Percentiles rank a stretch among this genome's conserved stretches.
phyloP scores from a whole-genome alignment of 139 green algal genomes.

The Chlamydomonas incerta region DNA sequence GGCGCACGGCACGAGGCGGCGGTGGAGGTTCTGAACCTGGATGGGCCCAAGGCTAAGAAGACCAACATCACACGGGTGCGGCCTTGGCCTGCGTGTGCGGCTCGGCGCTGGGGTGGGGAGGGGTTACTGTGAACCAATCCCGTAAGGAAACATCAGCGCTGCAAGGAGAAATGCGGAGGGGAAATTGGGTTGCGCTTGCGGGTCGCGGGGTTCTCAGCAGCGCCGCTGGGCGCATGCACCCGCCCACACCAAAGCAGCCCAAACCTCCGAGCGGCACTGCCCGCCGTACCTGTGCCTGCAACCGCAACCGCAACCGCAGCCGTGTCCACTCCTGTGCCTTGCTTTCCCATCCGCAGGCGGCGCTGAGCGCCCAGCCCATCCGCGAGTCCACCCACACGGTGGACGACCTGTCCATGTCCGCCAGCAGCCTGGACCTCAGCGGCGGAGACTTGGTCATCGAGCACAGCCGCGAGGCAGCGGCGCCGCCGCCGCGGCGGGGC shows the following conservation, averaged over 20 bases:
- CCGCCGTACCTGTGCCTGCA: no score
- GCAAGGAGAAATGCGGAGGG: no score
- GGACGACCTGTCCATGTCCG: background rate
- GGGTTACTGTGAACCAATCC: no score
- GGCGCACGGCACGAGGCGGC: background rate
- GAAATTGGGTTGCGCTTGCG: background rate
- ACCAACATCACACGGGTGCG: conserved; percentile 14
- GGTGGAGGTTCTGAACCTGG: conserved; percentile 19
- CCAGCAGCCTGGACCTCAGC: background rate
- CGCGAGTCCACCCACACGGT: conserved; percentile 11
- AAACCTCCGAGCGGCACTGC: no score
- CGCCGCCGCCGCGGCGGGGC: no score
- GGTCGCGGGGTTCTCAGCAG: background rate
- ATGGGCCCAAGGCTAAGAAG: conserved; percentile 11
- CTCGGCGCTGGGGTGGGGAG: no score
- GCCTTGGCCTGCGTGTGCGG: no score
- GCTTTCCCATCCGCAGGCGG: conserved; percentile 3
- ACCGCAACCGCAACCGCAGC: no score
- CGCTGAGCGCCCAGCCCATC: conserved; percentile 8
- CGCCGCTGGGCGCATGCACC: no score
- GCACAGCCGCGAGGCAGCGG: background rate
- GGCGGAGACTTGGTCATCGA: conserved; percentile 7
- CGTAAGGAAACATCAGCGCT: no score
- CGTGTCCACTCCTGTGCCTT: no score
- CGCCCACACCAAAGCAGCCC: no score